Conservation (phyloP, 2,329 filamentous ascomycete species). For the Cladosporium oxysporum region DNA sequence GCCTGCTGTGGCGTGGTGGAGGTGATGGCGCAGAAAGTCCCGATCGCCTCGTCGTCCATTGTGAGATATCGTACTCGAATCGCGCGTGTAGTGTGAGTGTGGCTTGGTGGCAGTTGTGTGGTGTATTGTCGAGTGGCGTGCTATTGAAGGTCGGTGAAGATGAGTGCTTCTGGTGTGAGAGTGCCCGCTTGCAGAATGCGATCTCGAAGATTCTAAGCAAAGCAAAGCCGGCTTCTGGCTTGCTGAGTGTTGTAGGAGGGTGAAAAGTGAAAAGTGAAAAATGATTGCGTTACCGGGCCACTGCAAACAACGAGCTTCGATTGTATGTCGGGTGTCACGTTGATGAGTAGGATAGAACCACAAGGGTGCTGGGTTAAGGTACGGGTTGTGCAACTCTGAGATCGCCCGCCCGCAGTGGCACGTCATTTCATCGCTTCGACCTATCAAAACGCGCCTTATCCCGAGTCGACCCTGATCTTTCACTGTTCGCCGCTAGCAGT, state of each 20-base stretch:
- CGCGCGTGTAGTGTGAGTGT: background rate
- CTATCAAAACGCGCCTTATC: background rate
- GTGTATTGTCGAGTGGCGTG: background rate
- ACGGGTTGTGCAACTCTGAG: background rate
- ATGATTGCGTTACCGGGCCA: background rate
- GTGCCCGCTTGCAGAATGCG: slow-evolving; percentile 4
- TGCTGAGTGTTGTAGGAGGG: background rate
- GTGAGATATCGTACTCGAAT: background rate
- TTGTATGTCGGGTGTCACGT: background rate
- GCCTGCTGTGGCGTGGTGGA: slow-evolving; percentile 72
- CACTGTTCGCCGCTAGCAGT: background rate
- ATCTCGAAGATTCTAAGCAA: slow-evolving; percentile 19
- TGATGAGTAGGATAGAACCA: background rate
- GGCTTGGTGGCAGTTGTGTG: background rate
- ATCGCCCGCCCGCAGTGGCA: slow-evolving; percentile 1
- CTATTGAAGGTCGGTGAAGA: background rate
- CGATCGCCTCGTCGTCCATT: slow-evolving; percentile 61
- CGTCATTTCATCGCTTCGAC: background rate
- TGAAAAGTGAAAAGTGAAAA: background rate
- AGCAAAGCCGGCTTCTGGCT: background rate
- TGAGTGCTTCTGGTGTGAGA: background rate
- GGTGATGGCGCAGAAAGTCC: slow-evolving; percentile 80
- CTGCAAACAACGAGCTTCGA: background rate
- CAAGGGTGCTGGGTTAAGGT: background rate
- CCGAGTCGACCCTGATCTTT: slow-evolving; percentile 1